Evolutionary conservation across 108 stramenopile species (phyloP), one percentile per base, ranked within the genome.

Genomic region (Nitzschia inconspicua): DNA sequence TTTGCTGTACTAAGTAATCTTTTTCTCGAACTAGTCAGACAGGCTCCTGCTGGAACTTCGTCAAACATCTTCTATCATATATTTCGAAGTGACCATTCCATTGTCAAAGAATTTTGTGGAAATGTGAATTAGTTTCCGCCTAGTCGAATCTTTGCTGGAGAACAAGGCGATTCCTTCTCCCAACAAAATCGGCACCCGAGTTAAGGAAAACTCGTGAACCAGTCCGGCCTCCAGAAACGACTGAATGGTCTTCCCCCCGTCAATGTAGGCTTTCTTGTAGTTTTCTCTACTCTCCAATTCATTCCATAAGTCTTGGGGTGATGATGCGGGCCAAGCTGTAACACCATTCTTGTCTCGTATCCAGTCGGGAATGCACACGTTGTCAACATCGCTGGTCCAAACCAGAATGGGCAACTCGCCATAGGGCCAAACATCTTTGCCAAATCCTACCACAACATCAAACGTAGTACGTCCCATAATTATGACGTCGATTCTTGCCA

Each of bases 391-490:
- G 23, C 32, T 35, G 29, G 58, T 78, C 63, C 66, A 78, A 14
- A 78, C 60, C 48, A 65, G 47, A 1, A 82, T 44, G 26, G 53
- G 52, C 14, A 46, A 47, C 19, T 69, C 66, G 3, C 60, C 66
- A 35, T 82, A 82, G 16, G 77, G 65, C 70, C 74, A 82, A 13
- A 54, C 20, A 32, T 76, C 71, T 2, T 73, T 56, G 11, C 79
- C 75, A 48, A 80, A 80, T 22, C 63, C 72, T 0, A 60, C 34
- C 10, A 80, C 79, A 18, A 60, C 66, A 65, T 82, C 77, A 47
- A 68, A 82, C 14, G 81, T 78, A 19, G 65, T 82, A 16, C 77
- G 73, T 25, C 81, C 81, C 77, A 82, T 76, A 16, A 82, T 47
- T 10, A 82, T 51, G 18, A 55, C 55, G 57, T 82, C 81, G 46